These are phyloP conservation scores for Dorcoceras hygrometricum DNA, from an alignment of 257 asterid genomes.

Conservation along the genomic window DNA sequence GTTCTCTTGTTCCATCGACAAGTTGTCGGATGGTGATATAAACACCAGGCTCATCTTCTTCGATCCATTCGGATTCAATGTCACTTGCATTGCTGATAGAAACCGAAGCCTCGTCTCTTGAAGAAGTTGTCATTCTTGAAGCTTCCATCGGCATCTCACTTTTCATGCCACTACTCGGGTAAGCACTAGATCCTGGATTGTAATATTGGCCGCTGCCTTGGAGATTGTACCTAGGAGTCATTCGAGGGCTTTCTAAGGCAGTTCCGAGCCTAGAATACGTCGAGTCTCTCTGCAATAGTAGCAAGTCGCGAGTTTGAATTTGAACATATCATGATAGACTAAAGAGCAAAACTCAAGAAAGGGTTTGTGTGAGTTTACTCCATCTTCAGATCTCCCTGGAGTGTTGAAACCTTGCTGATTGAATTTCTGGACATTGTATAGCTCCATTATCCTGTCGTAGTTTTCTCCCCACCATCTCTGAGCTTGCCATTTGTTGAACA, in stretches of 20 bases:
- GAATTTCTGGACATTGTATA: slow-evolving; percentile 80
- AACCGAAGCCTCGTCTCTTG: slow-evolving; percentile 81
- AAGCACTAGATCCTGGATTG: slow-evolving; percentile 48
- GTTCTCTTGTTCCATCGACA: slow-evolving; percentile 53
- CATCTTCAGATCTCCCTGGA: slow-evolving; percentile 81
- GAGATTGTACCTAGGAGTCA: slow-evolving; percentile 56
- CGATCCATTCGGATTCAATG: slow-evolving; percentile 49
- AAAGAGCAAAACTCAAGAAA: not conserved
- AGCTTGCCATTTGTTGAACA: slow-evolving; percentile 85
- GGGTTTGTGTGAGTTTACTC: slow-evolving; percentile 42
- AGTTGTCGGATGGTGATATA: slow-evolving; percentile 52
- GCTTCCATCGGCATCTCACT: slow-evolving; percentile 70
- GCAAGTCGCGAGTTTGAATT: not conserved
- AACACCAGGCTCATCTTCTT: slow-evolving; percentile 56
- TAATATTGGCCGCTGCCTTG: slow-evolving; percentile 39
- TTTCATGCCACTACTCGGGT: slow-evolving; percentile 32
- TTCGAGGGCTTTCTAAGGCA: slow-evolving; percentile 71
- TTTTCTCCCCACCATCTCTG: slow-evolving; percentile 95
- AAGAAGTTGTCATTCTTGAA: slow-evolving; percentile 75
- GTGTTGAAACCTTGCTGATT: slow-evolving; percentile 77
- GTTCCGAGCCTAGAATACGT: slow-evolving; percentile 72
- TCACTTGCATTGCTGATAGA: slow-evolving; percentile 66
- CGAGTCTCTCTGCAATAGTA: slow-evolving; percentile 81
- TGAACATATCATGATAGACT: not conserved
- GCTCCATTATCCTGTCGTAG: slow-evolving; percentile 83